A percentile compares a stretch with the other conserved stretches of the same genome.
These are phyloP conservation scores for Fraxinus platypoda DNA, from an alignment of 305 asterid genomes.

Conservation along the genomic window DNA sequence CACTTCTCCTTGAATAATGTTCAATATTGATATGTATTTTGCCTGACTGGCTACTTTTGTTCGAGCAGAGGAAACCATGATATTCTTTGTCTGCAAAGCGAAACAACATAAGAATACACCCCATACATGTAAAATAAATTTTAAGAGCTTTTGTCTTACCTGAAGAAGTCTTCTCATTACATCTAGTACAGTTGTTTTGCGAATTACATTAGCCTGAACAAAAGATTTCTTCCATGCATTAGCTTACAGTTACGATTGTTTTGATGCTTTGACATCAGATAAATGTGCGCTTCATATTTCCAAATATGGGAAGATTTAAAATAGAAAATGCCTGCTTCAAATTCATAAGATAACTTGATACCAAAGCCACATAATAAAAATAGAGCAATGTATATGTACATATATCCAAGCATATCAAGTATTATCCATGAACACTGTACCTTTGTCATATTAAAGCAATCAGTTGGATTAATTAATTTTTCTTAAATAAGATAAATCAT, in stretches of 20 bases:
- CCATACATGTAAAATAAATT: conserved; percentile 19
- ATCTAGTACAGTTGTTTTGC: conserved; percentile 97
- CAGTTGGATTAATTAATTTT: neutral
- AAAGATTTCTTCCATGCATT: conserved; percentile 18
- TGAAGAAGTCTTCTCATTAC: conserved; percentile 99
- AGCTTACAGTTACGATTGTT: conserved; percentile 19
- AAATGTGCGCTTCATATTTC: conserved; percentile 14
- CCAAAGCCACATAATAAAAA: neutral
- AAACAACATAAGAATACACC: conserved; percentile 28
- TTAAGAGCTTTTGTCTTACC: conserved; percentile 45
- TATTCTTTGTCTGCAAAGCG: conserved; percentile 81
- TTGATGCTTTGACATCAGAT: neutral
- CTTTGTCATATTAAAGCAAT: neutral
- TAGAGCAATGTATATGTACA: neutral
- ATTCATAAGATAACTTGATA: conserved; percentile 8
- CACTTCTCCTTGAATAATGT: conserved; percentile 98
- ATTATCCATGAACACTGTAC: neutral
- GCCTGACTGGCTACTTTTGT: conserved; percentile 98
- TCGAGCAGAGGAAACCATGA: conserved; percentile 97
- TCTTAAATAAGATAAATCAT: neutral
- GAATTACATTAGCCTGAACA: conserved; percentile 91
- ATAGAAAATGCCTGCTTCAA: conserved; percentile 5
- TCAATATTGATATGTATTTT: conserved; percentile 91
- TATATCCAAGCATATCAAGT: neutral
- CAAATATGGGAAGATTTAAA: neutral